Evolutionary conservation across 2,329 filamentous ascomycete species (phyloP).

Genomic region (Fusarium sp.): DNA sequence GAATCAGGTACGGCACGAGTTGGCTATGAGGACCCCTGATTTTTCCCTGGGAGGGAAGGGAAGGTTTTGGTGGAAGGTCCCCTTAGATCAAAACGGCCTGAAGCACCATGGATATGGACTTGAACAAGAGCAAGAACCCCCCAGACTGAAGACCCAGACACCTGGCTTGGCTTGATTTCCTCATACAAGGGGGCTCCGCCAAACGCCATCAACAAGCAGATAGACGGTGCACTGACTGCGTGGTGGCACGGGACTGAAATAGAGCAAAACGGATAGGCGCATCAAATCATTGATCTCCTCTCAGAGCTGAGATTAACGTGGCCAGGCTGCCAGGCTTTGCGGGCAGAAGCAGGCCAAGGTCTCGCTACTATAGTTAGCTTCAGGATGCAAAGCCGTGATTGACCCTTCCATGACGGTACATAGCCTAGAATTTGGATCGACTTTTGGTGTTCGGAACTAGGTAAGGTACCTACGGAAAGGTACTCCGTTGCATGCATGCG

Average conservation of each 20-base stretch:
- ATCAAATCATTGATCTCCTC: conserved; percentile 33
- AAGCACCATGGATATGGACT: conserved; percentile 3
- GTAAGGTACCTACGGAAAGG: not conserved
- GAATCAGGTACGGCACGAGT: conserved; percentile 42
- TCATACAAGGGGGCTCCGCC: conserved; percentile 17
- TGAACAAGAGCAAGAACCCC: not conserved
- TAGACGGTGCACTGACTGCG: conserved; percentile 33
- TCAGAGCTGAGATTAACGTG: conserved; percentile 9
- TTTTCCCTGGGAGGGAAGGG: conserved; percentile 27
- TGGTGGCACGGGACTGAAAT: conserved; percentile 28
- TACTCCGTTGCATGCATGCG: not conserved
- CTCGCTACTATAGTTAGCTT: conserved; percentile 13
- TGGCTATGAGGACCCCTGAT: conserved; percentile 26
- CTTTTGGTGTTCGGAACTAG: conserved; percentile 8
- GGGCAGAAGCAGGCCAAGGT: conserved; percentile 4
- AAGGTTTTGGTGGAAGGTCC: conserved; percentile 7
- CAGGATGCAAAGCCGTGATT: conserved; percentile 20
- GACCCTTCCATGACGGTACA: conserved; percentile 3
- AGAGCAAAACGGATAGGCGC: conserved; percentile 28
- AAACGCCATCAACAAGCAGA: conserved; percentile 29
- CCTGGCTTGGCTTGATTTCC: not conserved
- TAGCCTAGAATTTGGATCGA: not conserved
- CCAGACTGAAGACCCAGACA: conserved; percentile 6
- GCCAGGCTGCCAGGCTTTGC: conserved; percentile 1
- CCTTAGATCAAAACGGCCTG: conserved; percentile 9